phyloP scores from a whole-genome alignment of 1,284 basidiomycete species.

The Trichosporon faecale region DNA sequence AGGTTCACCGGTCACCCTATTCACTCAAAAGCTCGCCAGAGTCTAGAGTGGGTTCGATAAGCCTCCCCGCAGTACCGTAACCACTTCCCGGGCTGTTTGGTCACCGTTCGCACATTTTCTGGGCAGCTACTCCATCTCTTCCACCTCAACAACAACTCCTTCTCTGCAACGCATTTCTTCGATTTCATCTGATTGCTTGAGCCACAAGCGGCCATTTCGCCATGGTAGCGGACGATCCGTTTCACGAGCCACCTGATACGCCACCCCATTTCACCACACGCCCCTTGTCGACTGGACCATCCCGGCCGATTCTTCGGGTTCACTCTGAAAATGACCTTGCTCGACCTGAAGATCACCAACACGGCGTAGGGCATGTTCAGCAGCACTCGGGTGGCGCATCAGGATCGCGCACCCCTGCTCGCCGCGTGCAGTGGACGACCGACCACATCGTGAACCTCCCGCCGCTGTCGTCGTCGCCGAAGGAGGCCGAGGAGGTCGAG shows the following conservation, averaged over 20 bases:
- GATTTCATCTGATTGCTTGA: not conserved
- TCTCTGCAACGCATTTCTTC: not conserved
- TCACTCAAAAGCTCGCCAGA: not conserved
- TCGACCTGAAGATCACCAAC: not conserved
- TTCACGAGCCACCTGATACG: not conserved
- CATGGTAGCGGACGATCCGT: constrained; percentile 14
- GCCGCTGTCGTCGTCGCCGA: constrained; percentile 24
- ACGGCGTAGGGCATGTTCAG: constrained; percentile 5
- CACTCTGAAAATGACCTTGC: constrained; percentile 5
- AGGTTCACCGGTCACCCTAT: not conserved
- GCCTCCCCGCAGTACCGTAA: not conserved
- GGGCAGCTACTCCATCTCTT: not conserved
- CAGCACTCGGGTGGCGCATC: constrained; percentile 3
- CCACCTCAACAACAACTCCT: not conserved
- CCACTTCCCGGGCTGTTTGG: not conserved
- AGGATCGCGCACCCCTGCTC: constrained; percentile 41
- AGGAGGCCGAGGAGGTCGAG: not conserved
- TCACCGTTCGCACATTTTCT: not conserved
- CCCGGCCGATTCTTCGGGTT: constrained; percentile 3
- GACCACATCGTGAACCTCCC: constrained; percentile 46
- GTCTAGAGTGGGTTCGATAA: constrained; percentile 1
- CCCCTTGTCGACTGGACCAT: not conserved
- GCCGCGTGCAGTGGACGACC: constrained; percentile 48
- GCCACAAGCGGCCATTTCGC: constrained; percentile 5
- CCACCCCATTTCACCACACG: not conserved